These are phyloP conservation scores for Colletotrichum sp. DNA, from an alignment of 2,329 filamentous ascomycete genomes.

Conservation along the genomic window DNA sequence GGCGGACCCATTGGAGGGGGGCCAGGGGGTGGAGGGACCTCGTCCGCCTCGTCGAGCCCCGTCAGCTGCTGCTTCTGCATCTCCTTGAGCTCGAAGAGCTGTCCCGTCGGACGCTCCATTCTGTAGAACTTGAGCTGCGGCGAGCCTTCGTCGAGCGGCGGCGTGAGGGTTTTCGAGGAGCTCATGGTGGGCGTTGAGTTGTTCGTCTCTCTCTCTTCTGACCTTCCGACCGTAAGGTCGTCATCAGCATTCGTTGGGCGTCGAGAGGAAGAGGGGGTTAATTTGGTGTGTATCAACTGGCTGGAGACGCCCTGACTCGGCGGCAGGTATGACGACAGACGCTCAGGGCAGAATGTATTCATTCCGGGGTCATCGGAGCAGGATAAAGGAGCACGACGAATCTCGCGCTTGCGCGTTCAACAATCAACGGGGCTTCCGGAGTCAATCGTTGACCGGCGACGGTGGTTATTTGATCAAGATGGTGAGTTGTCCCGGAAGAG, in stretches of 20 bases:
- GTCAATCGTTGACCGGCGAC: background rate
- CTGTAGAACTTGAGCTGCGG: background rate
- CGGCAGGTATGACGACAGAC: slow-evolving; percentile 4
- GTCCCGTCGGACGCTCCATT: background rate
- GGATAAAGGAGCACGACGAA: background rate
- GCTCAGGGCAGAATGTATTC: slow-evolving; percentile 9
- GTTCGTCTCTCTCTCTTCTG: background rate
- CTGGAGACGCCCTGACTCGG: slow-evolving; percentile 9
- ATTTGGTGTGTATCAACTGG: background rate
- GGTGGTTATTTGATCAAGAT: background rate
- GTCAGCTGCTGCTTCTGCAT: slow-evolving; percentile 1
- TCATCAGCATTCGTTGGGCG: background rate
- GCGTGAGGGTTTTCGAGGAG: slow-evolving; percentile 3
- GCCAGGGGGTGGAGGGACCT: background rate
- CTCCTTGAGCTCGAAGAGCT: slow-evolving; percentile 12
- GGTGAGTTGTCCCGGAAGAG: background rate
- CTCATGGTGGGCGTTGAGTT: background rate
- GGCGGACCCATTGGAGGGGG: background rate
- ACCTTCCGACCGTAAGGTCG: background rate
- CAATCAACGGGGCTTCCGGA: background rate
- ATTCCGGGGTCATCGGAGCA: background rate
- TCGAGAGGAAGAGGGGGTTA: background rate
- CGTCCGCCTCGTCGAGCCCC: background rate
- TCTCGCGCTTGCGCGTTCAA: background rate
- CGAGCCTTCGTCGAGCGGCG: background rate